phyloP scores from a whole-genome alignment of 2,329 filamentous ascomycete species.

The Xylariaceae sp. region DNA sequence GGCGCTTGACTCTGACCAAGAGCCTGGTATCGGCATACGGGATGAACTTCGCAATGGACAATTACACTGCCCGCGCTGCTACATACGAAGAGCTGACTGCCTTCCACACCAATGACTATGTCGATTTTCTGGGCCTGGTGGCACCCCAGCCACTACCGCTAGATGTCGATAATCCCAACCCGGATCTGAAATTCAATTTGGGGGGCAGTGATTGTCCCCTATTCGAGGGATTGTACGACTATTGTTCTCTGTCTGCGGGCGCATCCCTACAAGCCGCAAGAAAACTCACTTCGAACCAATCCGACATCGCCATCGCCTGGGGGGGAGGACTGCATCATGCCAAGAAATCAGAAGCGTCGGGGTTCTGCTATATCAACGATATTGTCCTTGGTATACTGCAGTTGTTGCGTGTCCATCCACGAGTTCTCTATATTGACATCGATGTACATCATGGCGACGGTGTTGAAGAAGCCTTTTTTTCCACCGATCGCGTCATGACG shows the following conservation, averaged over 20 bases:
- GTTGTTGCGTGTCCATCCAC: constrained; percentile 78
- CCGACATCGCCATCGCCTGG: constrained; percentile 97
- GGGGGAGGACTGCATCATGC: constrained; percentile 95
- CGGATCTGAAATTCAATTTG: constrained; percentile 78
- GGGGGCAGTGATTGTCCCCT: constrained; percentile 92
- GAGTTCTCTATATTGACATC: constrained; percentile 95
- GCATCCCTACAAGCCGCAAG: constrained; percentile 88
- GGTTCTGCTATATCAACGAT: constrained; percentile 99
- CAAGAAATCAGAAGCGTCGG: constrained; percentile 89
- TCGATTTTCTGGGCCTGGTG: constrained; percentile 81
- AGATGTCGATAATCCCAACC: constrained; percentile 66
- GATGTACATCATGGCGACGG: constrained; percentile 94
- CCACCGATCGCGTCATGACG: constrained; percentile 89
- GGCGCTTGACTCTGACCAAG: constrained; percentile 93
- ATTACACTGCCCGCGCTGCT: constrained; percentile 81
- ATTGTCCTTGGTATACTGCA: constrained; percentile 93
- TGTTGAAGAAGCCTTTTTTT: constrained; percentile 92
- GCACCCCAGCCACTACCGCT: constrained; percentile 64
- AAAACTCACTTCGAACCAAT: constrained; percentile 82
- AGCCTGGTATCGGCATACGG: constrained; percentile 93
- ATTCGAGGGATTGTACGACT: constrained; percentile 94
- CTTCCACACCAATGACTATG: constrained; percentile 88
- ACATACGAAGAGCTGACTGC: constrained; percentile 84
- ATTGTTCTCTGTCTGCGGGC: constrained; percentile 91
- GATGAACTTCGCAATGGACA: constrained; percentile 95